phyloP scores from a whole-genome alignment of 2,329 filamentous ascomycete genomes.

The Diatrype stigma region DNA sequence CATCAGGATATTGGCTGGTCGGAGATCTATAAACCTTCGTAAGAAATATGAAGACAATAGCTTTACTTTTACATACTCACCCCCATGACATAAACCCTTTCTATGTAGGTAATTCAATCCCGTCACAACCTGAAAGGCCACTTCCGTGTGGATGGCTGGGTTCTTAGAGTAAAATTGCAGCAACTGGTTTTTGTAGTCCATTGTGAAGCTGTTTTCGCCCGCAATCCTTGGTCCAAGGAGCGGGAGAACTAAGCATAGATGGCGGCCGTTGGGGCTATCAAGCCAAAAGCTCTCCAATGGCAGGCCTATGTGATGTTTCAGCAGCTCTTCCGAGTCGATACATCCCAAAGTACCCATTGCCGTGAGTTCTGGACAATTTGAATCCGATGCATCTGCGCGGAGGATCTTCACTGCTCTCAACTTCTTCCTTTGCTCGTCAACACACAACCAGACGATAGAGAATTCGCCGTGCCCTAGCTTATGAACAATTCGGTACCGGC shows the following conservation, averaged over 20 bases:
- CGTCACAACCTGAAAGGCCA: conserved; percentile 5
- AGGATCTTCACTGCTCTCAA: too few relatives aligned
- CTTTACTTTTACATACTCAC: conserved; percentile 2
- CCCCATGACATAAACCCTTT: conserved; percentile 9
- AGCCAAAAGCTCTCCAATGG: conserved; percentile 1
- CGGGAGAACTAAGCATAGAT: conserved; percentile 1
- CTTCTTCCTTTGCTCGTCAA: conserved; percentile 9
- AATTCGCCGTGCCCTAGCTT: conserved; percentile 20
- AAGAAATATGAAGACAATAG: neutral
- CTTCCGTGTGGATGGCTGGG: conserved; percentile 1
- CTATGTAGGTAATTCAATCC: conserved; percentile 7
- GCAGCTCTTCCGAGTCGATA: conserved; percentile 4
- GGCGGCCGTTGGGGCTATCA: neutral
- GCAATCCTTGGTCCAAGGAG: conserved; percentile 8
- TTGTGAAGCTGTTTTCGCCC: too few relatives aligned
- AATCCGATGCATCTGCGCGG: too few relatives aligned
- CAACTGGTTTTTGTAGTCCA: too few relatives aligned
- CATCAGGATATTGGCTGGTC: conserved; percentile 8
- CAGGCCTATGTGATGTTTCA: conserved; percentile 6
- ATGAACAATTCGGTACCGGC: conserved; percentile 16
- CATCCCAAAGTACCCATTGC: conserved; percentile 1
- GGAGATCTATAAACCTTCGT: too few relatives aligned
- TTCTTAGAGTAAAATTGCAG: neutral
- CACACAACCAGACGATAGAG: conserved; percentile 21
- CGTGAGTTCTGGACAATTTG: too few relatives aligned